These are phyloP conservation scores for Silybum marianum DNA, from an alignment of 129 eudicot species.

Conservation along the genomic window DNA sequence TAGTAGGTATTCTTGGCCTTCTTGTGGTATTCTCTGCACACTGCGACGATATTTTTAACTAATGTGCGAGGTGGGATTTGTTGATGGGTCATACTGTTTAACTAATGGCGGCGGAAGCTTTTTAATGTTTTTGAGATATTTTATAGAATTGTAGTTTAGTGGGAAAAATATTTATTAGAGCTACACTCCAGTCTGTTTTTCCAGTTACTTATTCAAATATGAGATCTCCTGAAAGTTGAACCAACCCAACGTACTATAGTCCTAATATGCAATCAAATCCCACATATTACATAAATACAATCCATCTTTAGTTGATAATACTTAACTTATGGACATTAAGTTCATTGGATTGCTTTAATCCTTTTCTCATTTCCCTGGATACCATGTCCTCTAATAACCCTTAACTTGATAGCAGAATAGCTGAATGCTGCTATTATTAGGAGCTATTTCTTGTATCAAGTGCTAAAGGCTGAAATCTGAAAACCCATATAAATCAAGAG, in stretches of 20 bases:
- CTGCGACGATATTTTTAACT: too few relatives aligned
- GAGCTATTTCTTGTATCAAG: background rate
- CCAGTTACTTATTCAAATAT: background rate
- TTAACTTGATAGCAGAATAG: background rate
- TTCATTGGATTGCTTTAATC: background rate
- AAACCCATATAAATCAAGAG: background rate
- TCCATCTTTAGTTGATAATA: background rate
- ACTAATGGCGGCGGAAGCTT: background rate
- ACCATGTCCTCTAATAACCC: background rate
- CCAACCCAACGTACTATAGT: background rate
- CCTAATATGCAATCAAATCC: background rate
- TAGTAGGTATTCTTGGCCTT: background rate
- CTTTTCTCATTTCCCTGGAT: background rate
- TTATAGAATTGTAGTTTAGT: background rate
- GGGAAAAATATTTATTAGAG: background rate
- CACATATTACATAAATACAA: background rate
- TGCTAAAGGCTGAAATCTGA: background rate
- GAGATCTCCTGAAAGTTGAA: background rate
- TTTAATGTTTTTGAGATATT: background rate
- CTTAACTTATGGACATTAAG: background rate
- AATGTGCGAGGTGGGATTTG: too few relatives aligned
- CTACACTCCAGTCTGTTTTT: background rate
- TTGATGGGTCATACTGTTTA: too few relatives aligned
- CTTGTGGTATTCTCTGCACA: background rate
- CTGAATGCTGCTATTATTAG: background rate